Conservation (phyloP, 2,329 filamentous ascomycete genomes). For the Coniella lustricola region DNA sequence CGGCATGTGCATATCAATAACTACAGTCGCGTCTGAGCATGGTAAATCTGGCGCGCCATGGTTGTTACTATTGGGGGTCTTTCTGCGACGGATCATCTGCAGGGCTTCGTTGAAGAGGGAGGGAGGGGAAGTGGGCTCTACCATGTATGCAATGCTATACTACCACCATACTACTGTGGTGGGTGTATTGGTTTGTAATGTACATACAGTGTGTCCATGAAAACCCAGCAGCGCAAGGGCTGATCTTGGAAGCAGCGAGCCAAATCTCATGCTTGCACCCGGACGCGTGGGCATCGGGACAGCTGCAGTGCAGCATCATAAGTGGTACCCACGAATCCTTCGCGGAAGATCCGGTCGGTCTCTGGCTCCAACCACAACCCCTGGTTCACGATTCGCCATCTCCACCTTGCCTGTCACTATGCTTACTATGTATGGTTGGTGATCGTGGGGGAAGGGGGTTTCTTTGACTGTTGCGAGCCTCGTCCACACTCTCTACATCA, state of each 20-base stretch:
- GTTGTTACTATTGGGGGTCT: conserved; percentile 5
- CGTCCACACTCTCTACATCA: not conserved
- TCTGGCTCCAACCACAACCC: no score
- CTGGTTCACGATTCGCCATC: conserved; percentile 13
- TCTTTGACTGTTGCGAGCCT: conserved; percentile 10
- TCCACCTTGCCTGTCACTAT: not conserved
- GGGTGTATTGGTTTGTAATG: not conserved
- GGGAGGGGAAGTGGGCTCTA: no score
- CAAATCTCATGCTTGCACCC: conserved; percentile 12
- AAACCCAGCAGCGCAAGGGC: conserved; percentile 11
- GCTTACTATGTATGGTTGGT: no score
- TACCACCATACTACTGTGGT: not conserved
- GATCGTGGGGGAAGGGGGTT: not conserved
- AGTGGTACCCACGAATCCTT: conserved; percentile 14
- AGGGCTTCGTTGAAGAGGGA: conserved; percentile 5
- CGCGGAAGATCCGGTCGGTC: conserved; percentile 18
- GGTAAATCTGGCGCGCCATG: not conserved
- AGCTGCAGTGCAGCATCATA: conserved; percentile 16
- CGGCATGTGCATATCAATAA: no score
- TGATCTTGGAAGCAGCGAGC: conserved; percentile 11
- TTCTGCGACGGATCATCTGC: conserved; percentile 10
- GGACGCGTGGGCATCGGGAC: conserved; percentile 12
- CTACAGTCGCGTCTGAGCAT: no score
- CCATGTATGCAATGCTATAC: no score
- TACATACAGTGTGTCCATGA: not conserved